Base-by-base conservation (phyloP, 2,329 filamentous ascomycete species). In the Alternaria alternata region DNA sequence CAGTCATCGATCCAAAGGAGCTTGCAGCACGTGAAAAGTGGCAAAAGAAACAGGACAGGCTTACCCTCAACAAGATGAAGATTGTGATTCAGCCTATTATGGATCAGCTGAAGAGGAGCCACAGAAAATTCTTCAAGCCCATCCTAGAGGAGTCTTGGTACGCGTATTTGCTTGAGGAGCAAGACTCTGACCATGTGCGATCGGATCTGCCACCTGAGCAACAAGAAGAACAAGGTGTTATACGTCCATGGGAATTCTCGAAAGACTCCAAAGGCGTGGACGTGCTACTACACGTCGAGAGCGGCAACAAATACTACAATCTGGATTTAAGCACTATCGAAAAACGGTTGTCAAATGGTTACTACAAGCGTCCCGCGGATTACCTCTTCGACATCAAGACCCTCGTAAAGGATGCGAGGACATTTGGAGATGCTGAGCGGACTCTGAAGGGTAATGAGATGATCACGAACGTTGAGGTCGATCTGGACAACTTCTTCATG, bases 291-390 rank as follows among this genome's bases (percentile, higher is more conserved):
- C 91, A 98, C 66, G 88, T 87, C 5, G 85, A 86, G 2, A 92
- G 88, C 2, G 88, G 88, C 58, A 97, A 95, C 77, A 95, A 94
- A 77, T 98, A 90, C 78, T 98, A 97, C 82, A 99, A 99, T 69
- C 83, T 99, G 46, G 94, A 98, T 74, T 91, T 94, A 11, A 90
- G 90, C 4, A 94, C 91, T 1, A 97, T 99, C 54, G 95, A 99
- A 81, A 93, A 97, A 76, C 89, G 95, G n/a, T 83, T 99, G 34
- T 96, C 93, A 5, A 98, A 99, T 76, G 95, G 95, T 5, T 99
- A 93, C 79, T 99, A 99, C 79, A 92, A 93, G 69, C 88, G 94
- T 11, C 92, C 94, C 0, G 90, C 90, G 70, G 94, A 97, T 75
- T 99, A 97, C 74, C 80, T 96, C 51, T 89, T 89, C 41, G 95